Base-by-base conservation (phyloP, 768 basidiomycete species). In the Suillus decipiens region DNA sequence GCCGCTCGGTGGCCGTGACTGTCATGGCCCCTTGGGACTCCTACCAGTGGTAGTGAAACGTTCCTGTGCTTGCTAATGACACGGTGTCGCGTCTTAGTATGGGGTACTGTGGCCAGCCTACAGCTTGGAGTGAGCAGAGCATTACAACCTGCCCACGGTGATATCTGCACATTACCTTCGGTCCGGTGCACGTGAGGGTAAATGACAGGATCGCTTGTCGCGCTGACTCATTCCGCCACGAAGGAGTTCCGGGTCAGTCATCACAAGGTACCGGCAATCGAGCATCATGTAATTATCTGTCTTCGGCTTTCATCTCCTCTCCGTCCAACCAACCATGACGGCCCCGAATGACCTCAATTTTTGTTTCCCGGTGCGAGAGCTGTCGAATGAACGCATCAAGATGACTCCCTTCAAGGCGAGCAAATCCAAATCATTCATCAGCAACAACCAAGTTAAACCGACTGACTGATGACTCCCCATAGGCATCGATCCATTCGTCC, bases 351-450 rank as follows among this genome's bases (percentile, higher is more conserved):
- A 84, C 61, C 47, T 77, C 48, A 84, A 86, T 62, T 86, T 86
- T 66, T 82, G 80, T 63, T 83, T 80, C 66, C 76, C 81, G 1
- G 69, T 84, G 5, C 81, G 77, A 1, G 68, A 76, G 33, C 70
- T 87, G 12, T 77, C 84, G 62, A 84, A 73, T 64, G 78, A 80
- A 15, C 75, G 80, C 19, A 68, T 86, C 17, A 77, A 74, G 61
- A 73, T 87, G 28, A 75, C 75, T 0, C 84, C 84, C 1, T 86
- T 86, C 69, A 69, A 79, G 28, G 82, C 82, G 62, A 68, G 77
- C 22, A 22, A 36, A 37, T 28, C 15, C 11, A 39, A 55, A 24
- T 37, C 22, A 5, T 24, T 24, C 54, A 34, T 34, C 51, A 12
- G 0, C 3, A 11, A 24, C 2, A 28, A 10, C 2, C 10, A 57